A percentile compares a stretch with the other conserved stretches of the same genome.
phyloP scores from a whole-genome alignment of 306 rosid species.

The Vicia faba region DNA sequence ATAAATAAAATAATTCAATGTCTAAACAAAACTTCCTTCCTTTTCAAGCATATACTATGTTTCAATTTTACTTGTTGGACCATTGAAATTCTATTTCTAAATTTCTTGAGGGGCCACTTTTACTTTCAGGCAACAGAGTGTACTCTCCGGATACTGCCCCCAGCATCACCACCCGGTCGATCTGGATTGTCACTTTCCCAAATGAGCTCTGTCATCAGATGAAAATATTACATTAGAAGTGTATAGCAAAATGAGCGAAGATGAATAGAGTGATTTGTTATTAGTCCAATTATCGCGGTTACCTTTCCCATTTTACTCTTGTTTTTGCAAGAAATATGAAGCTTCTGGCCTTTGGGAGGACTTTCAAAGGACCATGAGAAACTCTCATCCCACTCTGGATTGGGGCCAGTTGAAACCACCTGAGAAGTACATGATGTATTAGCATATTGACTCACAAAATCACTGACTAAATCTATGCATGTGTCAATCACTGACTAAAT shows the following conservation, averaged over 20 bases:
- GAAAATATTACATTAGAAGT: neutral
- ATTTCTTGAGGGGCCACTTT: slow-evolving; percentile 85
- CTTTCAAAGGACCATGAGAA: slow-evolving; percentile 98
- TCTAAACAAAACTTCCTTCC: slow-evolving; percentile 36
- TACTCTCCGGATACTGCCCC: slow-evolving; percentile 97
- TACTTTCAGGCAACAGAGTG: slow-evolving; percentile 90
- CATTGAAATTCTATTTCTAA: slow-evolving; percentile 98
- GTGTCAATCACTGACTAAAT: too few species aligned
- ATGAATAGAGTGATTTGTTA: slow-evolving; percentile 14
- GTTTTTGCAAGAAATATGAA: slow-evolving; percentile 98
- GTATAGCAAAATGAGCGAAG: slow-evolving; percentile 5
- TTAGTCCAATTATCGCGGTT: slow-evolving; percentile 27
- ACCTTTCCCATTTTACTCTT: slow-evolving; percentile 99
- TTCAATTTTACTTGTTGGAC: slow-evolving; percentile 75
- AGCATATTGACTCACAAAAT: neutral
- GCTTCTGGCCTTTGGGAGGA: slow-evolving; percentile 99
- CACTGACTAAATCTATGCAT: neutral
- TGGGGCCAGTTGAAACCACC: slow-evolving; percentile 95
- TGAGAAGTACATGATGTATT: slow-evolving; percentile 43
- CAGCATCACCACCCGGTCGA: slow-evolving; percentile 93
- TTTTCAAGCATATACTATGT: slow-evolving; percentile 31
- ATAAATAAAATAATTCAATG: slow-evolving; percentile 63
- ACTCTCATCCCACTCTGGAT: slow-evolving; percentile 97
- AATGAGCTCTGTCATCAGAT: slow-evolving; percentile 78
- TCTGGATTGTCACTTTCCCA: slow-evolving; percentile 97